Base-by-base conservation (phyloP, 306 rosid species). In the Hippophae rhamnoides region DNA sequence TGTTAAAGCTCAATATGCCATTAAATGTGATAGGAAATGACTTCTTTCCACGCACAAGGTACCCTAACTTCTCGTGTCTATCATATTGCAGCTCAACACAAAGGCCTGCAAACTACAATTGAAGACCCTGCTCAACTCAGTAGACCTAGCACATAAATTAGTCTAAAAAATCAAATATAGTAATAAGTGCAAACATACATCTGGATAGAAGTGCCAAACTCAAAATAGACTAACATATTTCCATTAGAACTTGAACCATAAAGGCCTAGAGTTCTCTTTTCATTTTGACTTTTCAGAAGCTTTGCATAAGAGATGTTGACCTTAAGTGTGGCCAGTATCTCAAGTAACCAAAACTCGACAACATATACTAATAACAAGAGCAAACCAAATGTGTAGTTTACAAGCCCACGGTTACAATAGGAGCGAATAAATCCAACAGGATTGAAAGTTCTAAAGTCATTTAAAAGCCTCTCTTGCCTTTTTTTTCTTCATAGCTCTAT, bases 371-470 rank as follows among this genome's bases (percentile, higher is more conserved):
- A 4, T 31, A 31, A 2, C 38, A 31, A 31, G 4, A 43, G 56
- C 69, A 69, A 75, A 86, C 95, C 97, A 50, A 73, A 82, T 54
- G 89, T 74, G 78, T 88, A 88, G 74, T 50, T 81, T 71, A 88
- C 69, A 60, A 82, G 79, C 61, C 70, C 66, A 52, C 83, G 81
- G 54, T 54, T 69, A 68, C 84, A 84, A 83, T 80, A 82, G 43
- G 89, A 72, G 49, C 94, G 83, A 44, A 86, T 71, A 61, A 57
- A 64, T 75, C 83, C 86, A 58, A 66, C 65, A 41, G 47, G 60
- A 27, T 51, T 55, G 7, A 81, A 53, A 54, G 58, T 78, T 18
- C 54, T 74, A 41, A 60, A 26, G 60, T 56, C 73, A 64, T 75
- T 73, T 59, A 74, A 59, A 56, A 68, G 71, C 83, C 18, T 73